Evolutionary conservation across 176 grass and related monocot species (phyloP).

Genomic region (Urochloa ruziziensis): DNA sequence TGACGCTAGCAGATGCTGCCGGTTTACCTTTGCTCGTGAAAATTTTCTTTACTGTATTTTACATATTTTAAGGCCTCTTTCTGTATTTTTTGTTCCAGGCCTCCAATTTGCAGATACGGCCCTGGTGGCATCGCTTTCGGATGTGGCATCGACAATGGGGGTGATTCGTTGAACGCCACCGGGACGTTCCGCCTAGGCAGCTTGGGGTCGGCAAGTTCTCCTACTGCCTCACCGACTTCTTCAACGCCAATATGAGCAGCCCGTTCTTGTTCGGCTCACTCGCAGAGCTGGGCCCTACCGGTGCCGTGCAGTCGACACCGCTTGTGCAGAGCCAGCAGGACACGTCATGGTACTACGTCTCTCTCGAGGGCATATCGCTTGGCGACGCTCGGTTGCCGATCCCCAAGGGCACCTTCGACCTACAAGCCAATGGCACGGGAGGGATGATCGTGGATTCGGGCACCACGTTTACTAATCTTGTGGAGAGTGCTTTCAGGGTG

Average conservation of each 20-base stretch:
- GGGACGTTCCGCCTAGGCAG: conserved; percentile 36
- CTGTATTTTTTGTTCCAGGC: too few relatives aligned
- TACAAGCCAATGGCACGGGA: background rate
- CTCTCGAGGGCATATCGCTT: background rate
- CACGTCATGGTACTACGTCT: background rate
- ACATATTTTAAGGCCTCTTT: too few relatives aligned
- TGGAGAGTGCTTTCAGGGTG: background rate
- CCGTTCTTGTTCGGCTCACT: background rate
- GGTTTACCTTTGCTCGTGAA: too few relatives aligned
- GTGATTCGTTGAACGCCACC: conserved; percentile 21
- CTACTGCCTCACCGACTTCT: conserved; percentile 44
- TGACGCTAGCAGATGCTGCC: too few relatives aligned
- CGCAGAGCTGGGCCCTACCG: background rate
- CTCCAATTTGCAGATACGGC: too few relatives aligned
- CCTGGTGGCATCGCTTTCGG: conserved; percentile 26
- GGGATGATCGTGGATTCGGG: conserved; percentile 22
- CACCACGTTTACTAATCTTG: background rate
- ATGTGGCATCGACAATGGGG: background rate
- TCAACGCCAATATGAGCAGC: background rate
- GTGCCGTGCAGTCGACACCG: background rate
- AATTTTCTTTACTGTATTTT: too few relatives aligned
- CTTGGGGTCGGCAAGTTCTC: conserved; percentile 34
- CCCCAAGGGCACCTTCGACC: background rate
- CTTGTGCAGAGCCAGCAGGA: background rate
- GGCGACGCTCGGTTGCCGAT: background rate